Base-by-base conservation (phyloP, 1,284 basidiomycete genomes). In the Rhodotorula sp. region DNA sequence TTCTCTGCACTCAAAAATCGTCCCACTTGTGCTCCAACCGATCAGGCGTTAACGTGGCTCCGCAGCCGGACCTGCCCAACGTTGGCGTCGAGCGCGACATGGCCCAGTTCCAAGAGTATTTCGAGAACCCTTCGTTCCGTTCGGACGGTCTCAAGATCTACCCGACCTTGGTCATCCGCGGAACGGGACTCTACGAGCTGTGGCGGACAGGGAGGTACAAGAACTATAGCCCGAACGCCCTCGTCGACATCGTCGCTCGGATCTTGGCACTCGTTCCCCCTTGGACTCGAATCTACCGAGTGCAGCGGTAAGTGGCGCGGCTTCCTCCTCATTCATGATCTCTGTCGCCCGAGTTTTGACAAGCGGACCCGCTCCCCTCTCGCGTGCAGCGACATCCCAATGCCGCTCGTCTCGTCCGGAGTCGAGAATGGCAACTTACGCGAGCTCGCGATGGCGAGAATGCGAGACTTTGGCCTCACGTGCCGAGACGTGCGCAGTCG, bases 71-170 rank as follows among this genome's bases (percentile, higher is more conserved):
- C 56, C 86, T 99, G 12, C 96, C 96, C 20, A 99, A 99, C 80
- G 93, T 99, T 66, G 95, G 95, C 55, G 87, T 96, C 66, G 95
- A 99, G 83, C 87, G 95, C 60, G 95, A 99, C 80, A 88, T 99
- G 68, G 95, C 95, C 80, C 96, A 99, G 80, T 99, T 99, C 86
- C 95, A 97, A 64, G 87, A 88, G 79, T 99, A 95, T 80, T 99
- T 99, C 79, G 96, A 99, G 83, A 99, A 98, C 79, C 96, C 96
- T 6, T 91, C 91, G 0, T 99, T 98, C 84, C 85, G 96, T 69
- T 95, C 93, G 60, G 95, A 99, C 79, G 96, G 96, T 1, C 84
- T 99, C 70, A 99, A 99, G 82, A 93, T 99, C 62, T 99, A 99
- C 82, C 96, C 96, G 18, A 98, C 96, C 0, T 84, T 99, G 62